These are phyloP conservation scores for Cercospora berteroae DNA, from an alignment of 2,329 filamentous ascomycete species.

Conservation along the genomic window DNA sequence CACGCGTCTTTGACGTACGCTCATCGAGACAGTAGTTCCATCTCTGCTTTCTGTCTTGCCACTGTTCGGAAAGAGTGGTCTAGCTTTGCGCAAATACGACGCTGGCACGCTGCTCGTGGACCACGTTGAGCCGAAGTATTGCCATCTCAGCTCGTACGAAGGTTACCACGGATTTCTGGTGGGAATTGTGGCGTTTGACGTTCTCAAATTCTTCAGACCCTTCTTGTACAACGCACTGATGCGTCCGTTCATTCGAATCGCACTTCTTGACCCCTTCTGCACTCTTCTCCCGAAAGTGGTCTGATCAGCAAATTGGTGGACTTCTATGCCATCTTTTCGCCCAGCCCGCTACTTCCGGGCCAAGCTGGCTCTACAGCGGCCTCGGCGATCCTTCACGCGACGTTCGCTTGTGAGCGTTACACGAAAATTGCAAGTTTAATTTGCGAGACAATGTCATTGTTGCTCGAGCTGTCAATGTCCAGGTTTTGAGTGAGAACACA, in stretches of 20 bases:
- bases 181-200: not conserved
- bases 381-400: not conserved
- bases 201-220: not conserved
- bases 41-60: not conserved
- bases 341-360: slow-evolving; percentile 1
- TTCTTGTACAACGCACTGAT: not conserved
- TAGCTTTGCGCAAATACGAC: not conserved
- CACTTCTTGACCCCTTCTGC: not conserved
- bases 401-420: not conserved
- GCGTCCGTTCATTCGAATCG: not conserved
- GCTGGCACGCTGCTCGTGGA: not conserved
- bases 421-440: not conserved
- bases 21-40: not conserved
- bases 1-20: not conserved
- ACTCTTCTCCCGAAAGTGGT: not conserved
- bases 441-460: not conserved
- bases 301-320: not conserved
- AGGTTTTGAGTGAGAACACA: not conserved
- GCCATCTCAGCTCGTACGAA: not conserved
- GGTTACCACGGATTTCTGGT: not conserved
- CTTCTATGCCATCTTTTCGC: not conserved
- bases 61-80: not conserved
- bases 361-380: not conserved
- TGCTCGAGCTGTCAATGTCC: not conserved
- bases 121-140: not conserved